Conservation (phyloP, 495 filamentous ascomycete species). For the Tuber umbilicatum region DNA sequence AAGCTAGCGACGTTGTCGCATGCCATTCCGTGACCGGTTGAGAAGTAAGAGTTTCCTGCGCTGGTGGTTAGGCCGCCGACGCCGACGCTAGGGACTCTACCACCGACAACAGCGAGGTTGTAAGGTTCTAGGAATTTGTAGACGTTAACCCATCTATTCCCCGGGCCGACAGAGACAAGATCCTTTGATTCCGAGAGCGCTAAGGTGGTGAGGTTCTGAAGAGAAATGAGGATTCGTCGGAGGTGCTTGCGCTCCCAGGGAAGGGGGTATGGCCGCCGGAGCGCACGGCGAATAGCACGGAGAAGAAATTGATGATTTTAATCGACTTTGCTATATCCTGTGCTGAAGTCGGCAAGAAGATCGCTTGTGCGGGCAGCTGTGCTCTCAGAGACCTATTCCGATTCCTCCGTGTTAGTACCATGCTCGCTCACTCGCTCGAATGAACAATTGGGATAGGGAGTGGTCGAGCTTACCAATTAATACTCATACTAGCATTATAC, state of each 20-base stretch:
- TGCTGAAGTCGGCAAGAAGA: constrained; percentile 29
- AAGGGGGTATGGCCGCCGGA: constrained; percentile 49
- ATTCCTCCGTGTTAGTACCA: background rate
- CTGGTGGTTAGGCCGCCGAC: constrained; percentile 57
- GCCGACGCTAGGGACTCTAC: constrained; percentile 52
- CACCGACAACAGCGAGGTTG: constrained; percentile 51
- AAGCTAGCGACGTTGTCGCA: constrained; percentile 52
- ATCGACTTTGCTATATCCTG: constrained; percentile 30
- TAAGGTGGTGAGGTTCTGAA: constrained; percentile 36
- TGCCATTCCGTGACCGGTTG: constrained; percentile 47
- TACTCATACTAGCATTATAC: constrained; percentile 1
- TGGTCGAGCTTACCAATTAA: background rate
- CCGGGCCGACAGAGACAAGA: constrained; percentile 43
- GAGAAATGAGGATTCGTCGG: constrained; percentile 47
- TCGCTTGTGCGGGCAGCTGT: constrained; percentile 31
- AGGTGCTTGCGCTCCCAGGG: constrained; percentile 44
- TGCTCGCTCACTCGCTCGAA: background rate
- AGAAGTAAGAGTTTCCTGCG: constrained; percentile 49
- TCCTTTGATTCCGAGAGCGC: constrained; percentile 8
- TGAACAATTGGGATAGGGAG: background rate
- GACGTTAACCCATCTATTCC: constrained; percentile 52
- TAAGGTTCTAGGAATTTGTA: constrained; percentile 48
- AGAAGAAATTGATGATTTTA: constrained; percentile 28
- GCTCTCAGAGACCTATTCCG: constrained; percentile 35
- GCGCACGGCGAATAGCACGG: constrained; percentile 48